phyloP scores from a whole-genome alignment of 371 early-diverging fungal species.

The Saksenaea oblongispora region DNA sequence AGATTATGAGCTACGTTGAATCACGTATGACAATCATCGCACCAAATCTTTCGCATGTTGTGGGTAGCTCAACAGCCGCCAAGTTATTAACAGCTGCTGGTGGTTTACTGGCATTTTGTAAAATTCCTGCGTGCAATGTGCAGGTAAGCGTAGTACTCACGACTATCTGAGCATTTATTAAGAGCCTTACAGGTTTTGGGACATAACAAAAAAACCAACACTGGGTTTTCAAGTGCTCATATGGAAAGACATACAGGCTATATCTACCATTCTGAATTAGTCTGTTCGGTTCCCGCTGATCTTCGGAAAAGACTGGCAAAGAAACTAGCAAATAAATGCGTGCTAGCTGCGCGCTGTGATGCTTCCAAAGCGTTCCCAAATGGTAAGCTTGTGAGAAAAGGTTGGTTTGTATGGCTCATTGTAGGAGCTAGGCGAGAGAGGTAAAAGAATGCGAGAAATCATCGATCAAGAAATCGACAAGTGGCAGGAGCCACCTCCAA shows the following conservation, averaged over 20 bases:
- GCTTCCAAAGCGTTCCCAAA: constrained; percentile 66
- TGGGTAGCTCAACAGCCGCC: constrained; percentile 90
- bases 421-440: constrained; percentile 51
- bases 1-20: constrained; percentile 90
- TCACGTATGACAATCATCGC: constrained; percentile 92
- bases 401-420: background rate
- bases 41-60: constrained; percentile 89
- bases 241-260: constrained; percentile 80
- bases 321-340: constrained; percentile 83
- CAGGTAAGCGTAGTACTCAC: constrained; percentile 69
- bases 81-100: constrained; percentile 91
- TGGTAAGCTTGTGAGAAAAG: constrained; percentile 38
- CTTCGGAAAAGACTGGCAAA: constrained; percentile 76
- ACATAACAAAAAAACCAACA: constrained; percentile 60
- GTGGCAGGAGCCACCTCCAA: constrained; percentile 85
- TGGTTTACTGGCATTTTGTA: constrained; percentile 83
- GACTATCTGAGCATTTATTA: too few relatives aligned
- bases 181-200: constrained; percentile 44
- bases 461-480: constrained; percentile 86
- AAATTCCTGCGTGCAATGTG: constrained; percentile 92
- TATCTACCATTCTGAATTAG: constrained; percentile 76
- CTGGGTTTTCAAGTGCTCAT: constrained; percentile 78
- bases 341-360: constrained; percentile 91
- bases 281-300: constrained; percentile 72
- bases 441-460: constrained; percentile 75